These are phyloP conservation scores for Rhynchosporium agropyri DNA, from an alignment of 2,329 filamentous ascomycete species.

Conservation along the genomic window DNA sequence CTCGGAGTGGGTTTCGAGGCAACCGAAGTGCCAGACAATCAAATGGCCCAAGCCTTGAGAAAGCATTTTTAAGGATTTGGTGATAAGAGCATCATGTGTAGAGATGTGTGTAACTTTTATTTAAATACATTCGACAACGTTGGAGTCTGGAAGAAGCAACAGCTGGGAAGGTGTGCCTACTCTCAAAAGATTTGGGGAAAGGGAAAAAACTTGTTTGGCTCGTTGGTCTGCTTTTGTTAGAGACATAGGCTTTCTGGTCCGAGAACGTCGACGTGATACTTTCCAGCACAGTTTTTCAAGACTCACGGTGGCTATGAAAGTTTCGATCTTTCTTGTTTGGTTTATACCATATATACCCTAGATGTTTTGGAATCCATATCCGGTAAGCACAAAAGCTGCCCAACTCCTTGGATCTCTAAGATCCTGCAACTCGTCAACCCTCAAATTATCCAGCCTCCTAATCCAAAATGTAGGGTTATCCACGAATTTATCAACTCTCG, in stretches of 20 bases:
- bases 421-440: constrained; percentile 14
- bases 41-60: neutral
- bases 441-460: constrained; percentile 13
- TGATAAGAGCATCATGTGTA: neutral
- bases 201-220: too few relatives aligned
- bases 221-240: too few relatives aligned
- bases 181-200: too few relatives aligned
- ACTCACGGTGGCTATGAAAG: too few relatives aligned
- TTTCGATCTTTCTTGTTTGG: neutral
- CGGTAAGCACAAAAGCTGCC: constrained; percentile 16
- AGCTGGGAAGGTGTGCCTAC: too few relatives aligned
- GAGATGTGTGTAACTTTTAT: neutral
- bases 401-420: constrained; percentile 13
- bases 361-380: constrained; percentile 17
- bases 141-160: neutral
- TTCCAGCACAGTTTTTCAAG: too few relatives aligned
- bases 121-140: too few relatives aligned
- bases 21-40: constrained; percentile 8
- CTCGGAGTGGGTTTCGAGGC: constrained; percentile 19
- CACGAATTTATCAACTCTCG: constrained; percentile 15
- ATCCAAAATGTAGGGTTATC: constrained; percentile 18
- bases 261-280: too few relatives aligned
- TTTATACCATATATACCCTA: neutral
- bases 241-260: too few relatives aligned
- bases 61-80: neutral